Conservation (phyloP, 495 filamentous ascomycete genomes). For the Aspergillus incahuasiensis region DNA sequence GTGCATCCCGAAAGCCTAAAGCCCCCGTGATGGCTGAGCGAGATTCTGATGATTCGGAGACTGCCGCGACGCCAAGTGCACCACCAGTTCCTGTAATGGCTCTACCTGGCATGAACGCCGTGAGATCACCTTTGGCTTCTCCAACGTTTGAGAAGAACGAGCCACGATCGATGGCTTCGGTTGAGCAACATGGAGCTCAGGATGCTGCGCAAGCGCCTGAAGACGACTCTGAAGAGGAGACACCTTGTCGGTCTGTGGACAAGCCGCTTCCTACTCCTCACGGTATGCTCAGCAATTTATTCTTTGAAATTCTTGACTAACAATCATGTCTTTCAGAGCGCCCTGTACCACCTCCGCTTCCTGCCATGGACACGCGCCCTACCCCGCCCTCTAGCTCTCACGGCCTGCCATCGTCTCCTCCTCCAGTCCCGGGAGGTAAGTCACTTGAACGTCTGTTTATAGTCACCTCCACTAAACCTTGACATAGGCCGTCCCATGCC, state of each 20-base stretch:
- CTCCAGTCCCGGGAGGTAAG: conserved; percentile 65
- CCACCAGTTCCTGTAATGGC: conserved; percentile 76
- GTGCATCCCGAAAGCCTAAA: conserved; percentile 41
- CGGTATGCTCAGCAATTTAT: conserved; percentile 38
- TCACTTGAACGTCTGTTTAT: conserved; percentile 15
- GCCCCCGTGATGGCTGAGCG: conserved; percentile 64
- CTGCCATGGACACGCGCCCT: conserved; percentile 30
- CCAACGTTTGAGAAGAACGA: conserved; percentile 36
- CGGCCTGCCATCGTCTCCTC: conserved; percentile 63
- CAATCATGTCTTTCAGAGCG: conserved; percentile 17
- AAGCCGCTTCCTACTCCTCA: conserved; percentile 44
- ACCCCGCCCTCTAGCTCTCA: conserved; percentile 56
- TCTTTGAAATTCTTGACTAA: neutral
- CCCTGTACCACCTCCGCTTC: conserved; percentile 31
- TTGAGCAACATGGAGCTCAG: conserved; percentile 48
- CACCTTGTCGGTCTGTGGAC: conserved; percentile 44
- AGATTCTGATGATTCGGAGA: conserved; percentile 49
- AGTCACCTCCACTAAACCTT: neutral
- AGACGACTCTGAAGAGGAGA: conserved; percentile 45
- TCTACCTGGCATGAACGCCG: conserved; percentile 63
- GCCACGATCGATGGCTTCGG: conserved; percentile 29
- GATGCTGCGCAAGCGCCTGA: conserved; percentile 46
- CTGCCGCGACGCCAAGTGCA: conserved; percentile 46
- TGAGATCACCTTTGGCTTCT: conserved; percentile 32
- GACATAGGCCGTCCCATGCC: conserved; percentile 55